Evolutionary conservation across 2,329 filamentous ascomycete genomes (phyloP), one percentile per base, ranked within the genome.

Genomic region (Purpureocillium lavendulum): DNA sequence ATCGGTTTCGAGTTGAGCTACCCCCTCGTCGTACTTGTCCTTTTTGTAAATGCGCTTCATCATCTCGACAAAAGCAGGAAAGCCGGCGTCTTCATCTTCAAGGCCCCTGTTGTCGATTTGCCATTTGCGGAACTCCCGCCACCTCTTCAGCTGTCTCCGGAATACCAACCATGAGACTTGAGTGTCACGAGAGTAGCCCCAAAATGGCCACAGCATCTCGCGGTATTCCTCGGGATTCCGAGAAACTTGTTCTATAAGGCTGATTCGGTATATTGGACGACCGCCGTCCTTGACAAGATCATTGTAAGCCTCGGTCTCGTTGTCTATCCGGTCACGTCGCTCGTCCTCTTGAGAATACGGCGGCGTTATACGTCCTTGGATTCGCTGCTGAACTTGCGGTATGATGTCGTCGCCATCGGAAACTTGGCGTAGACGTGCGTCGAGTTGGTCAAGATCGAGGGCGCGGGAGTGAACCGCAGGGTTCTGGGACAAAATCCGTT

Each of bases 51-150:
- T 1, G 11, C 35, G 44, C 30, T 45, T 45, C 8, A 8, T 17
- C 21, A 28, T 7, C 39, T 49, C 43, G 26, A 44, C 37, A 35
- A 18, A 34, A 2, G 31, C 43, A 16, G 35, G 29, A 28, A 48
- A 52, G 8, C 34, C 48, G 4, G 42, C 47, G 3, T 53, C 43
- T 12, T 52, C 40, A 30, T 50, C 41, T 13, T 47, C 41, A 6
- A 43, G 42, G 7, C 35, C 42, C 15, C 55, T 44, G 30, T 55
- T 56, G 13, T 49, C 44, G 38, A 47, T 43, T 50, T 60, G 57
- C 49, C 50, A 60, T 13, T 41, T 49, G 24, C 54, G 51, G 41
- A 64, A 63, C 10, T 46, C 36, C 38, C 43, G 17, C 60, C 57
- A 62, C 35, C 46, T 45, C 18, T 29, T 7, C 36, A 48, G 35